Conservation (phyloP, 73 alveolate genomes). For the Tetrahymena elliotti region DNA sequence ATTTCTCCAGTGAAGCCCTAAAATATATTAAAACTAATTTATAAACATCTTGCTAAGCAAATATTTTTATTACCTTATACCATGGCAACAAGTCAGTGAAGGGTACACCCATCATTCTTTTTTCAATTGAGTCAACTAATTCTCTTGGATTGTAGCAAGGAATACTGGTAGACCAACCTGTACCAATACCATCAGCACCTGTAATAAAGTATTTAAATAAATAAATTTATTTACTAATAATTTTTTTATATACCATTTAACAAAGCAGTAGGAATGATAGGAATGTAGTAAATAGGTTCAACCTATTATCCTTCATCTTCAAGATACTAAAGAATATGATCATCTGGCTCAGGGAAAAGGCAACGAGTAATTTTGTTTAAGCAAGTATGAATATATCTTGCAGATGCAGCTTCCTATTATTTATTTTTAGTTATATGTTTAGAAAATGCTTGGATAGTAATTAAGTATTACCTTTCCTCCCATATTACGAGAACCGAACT, state of each 20-base stretch:
- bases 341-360: constrained; percentile 84
- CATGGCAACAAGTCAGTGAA: constrained; percentile 84
- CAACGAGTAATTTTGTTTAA: constrained; percentile 67
- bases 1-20: constrained; percentile 90
- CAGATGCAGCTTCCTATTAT: constrained; percentile 89
- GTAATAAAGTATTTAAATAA: neutral
- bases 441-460: neutral
- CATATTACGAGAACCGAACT: constrained; percentile 95
- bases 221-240: neutral
- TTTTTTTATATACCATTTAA: constrained; percentile 63
- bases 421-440: neutral
- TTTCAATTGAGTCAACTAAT: constrained; percentile 66
- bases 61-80: constrained; percentile 55
- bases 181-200: constrained; percentile 98
- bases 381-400: constrained; percentile 94
- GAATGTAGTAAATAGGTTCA: constrained; percentile 93
- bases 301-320: constrained; percentile 93
- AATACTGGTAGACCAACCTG: constrained; percentile 98
- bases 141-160: constrained; percentile 93
- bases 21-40: neutral
- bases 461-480: constrained; percentile 75
- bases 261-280: constrained; percentile 88
- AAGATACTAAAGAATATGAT: constrained; percentile 70
- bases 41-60: neutral
- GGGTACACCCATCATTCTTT: constrained; percentile 55